Evolutionary conservation across 2,329 filamentous ascomycete species (phyloP).

Genomic region (Albifimbria verrucaria): DNA sequence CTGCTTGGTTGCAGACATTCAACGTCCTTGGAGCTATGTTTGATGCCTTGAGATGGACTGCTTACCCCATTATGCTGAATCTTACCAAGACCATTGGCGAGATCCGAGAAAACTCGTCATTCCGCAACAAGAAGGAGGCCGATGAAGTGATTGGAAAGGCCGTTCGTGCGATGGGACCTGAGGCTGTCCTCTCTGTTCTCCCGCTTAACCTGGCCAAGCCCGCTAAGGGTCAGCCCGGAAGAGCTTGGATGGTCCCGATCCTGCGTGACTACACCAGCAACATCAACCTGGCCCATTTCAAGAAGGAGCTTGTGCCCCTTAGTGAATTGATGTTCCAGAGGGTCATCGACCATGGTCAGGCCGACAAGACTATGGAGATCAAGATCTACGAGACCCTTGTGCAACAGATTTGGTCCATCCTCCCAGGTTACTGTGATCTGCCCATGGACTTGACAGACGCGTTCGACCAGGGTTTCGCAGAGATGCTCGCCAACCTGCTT

Average conservation of each 20-base stretch:
- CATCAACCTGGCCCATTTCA: conserved; percentile 83
- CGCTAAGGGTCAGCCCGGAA: conserved; percentile 71
- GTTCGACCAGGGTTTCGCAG: conserved; percentile 86
- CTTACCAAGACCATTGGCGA: conserved; percentile 81
- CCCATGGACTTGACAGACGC: conserved; percentile 73
- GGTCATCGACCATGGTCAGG: conserved; percentile 76
- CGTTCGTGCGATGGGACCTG: conserved; percentile 85
- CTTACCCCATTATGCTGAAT: conserved; percentile 72
- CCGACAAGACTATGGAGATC: conserved; percentile 89
- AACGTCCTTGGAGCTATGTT: conserved; percentile 84
- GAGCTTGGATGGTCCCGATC: conserved; percentile 92
- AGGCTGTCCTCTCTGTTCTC: conserved; percentile 75
- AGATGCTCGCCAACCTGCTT: conserved; percentile 84
- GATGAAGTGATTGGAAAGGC: conserved; percentile 87
- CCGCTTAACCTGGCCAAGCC: conserved; percentile 83
- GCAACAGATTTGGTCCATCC: conserved; percentile 88
- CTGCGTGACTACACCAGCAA: conserved; percentile 88
- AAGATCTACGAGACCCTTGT: conserved; percentile 98
- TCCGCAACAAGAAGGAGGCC: conserved; percentile 90
- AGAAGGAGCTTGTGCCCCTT: conserved; percentile 78
- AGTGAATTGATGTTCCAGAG: conserved; percentile 88
- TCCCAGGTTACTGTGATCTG: conserved; percentile 93
- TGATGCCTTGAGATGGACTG: conserved; percentile 79
- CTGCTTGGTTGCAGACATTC: conserved; percentile 93
- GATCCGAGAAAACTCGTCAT: conserved; percentile 81